Conservation (phyloP, 2,329 filamentous ascomycete species). For the Corinectria fuckeliana region DNA sequence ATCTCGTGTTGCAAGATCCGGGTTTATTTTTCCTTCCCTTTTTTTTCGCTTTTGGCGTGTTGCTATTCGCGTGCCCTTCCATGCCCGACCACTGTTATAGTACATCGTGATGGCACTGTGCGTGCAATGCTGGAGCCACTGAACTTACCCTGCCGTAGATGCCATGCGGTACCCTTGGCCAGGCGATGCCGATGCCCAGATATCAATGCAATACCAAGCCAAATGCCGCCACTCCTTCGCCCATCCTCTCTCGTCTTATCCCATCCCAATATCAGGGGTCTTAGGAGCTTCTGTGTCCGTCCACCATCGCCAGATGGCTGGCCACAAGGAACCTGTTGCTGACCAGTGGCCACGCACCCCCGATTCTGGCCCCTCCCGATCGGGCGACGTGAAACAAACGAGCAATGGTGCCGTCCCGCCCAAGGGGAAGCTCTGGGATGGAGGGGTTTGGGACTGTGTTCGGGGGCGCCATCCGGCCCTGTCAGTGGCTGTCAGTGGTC, state of each 20-base stretch:
- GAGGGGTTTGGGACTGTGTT: slow-evolving; percentile 4
- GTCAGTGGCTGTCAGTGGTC: slow-evolving; percentile 31
- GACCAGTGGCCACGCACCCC: slow-evolving; percentile 1
- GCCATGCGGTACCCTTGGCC: neutral
- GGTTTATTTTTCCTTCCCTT: neutral
- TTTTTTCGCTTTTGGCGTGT: neutral
- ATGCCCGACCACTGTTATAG: no score
- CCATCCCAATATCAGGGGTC: neutral
- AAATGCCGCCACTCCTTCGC: neutral
- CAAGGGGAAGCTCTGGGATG: neutral
- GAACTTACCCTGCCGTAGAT: neutral
- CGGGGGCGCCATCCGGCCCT: slow-evolving; percentile 9
- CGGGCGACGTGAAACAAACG: slow-evolving; percentile 35
- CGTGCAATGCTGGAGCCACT: neutral
- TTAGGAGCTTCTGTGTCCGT: neutral
- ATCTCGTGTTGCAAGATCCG: neutral
- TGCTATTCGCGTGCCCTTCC: neutral
- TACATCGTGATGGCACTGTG: neutral
- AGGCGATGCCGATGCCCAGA: neutral
- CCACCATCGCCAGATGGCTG: slow-evolving; percentile 18
- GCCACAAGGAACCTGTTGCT: slow-evolving; percentile 2
- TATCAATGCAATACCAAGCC: neutral
- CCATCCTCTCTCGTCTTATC: neutral
- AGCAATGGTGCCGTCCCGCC: neutral
- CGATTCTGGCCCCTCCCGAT: slow-evolving; percentile 27